Conservation (phyloP, 768 basidiomycete species). For the Mycena chlorophos region DNA sequence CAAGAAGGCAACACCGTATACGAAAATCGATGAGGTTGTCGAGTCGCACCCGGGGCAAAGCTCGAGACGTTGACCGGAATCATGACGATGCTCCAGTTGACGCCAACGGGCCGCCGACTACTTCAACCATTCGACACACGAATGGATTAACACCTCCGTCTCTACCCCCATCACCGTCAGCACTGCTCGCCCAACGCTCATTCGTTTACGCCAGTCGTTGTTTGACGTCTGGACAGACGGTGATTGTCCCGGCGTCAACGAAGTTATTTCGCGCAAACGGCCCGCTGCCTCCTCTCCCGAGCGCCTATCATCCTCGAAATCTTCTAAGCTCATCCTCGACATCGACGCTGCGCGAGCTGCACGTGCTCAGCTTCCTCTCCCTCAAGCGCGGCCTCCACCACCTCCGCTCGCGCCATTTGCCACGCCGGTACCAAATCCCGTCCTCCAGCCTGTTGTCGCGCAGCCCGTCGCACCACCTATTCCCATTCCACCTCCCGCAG, state of each 20-base stretch:
- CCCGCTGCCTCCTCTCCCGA: neutral
- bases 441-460: neutral
- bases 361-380: neutral
- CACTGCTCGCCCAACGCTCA: neutral
- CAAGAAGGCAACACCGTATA: neutral
- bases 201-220: neutral
- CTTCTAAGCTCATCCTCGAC: neutral
- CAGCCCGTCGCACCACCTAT: neutral
- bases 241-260: conserved; percentile 4
- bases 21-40: neutral
- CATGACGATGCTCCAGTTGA: neutral
- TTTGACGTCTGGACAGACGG: neutral
- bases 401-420: neutral
- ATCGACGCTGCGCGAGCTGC: neutral
- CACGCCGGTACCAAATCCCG: neutral
- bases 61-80: neutral
- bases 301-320: neutral
- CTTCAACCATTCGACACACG: neutral
- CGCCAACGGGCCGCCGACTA: neutral
- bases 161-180: conserved; percentile 1
- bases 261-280: neutral
- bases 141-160: neutral
- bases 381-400: neutral
- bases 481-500: neutral
- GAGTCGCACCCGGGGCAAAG: conserved; percentile 3